Conservation (phyloP, 1,284 basidiomycete genomes). For the Sphaerobolus stellatus region DNA sequence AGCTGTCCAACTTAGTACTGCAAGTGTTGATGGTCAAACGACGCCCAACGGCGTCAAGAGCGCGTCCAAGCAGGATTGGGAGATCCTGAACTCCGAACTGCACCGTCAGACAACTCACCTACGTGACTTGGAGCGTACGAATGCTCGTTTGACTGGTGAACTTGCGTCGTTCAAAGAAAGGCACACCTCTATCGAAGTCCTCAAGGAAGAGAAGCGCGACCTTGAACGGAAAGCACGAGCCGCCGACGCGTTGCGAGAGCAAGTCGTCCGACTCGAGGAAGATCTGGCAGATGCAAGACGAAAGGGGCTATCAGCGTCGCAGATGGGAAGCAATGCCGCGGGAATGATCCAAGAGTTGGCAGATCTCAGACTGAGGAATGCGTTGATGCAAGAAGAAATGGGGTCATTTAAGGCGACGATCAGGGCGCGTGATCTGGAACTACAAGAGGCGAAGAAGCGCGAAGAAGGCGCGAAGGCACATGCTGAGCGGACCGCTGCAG, state of each 20-base stretch:
- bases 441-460: constrained; percentile 39
- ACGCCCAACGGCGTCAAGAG: neutral
- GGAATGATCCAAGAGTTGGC: constrained; percentile 57
- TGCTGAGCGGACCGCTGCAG: constrained; percentile 36
- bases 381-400: constrained; percentile 61
- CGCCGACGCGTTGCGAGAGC: constrained; percentile 57
- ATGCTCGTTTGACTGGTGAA: constrained; percentile 56
- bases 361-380: constrained; percentile 57
- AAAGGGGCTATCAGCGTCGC: no score
- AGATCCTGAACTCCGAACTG: constrained; percentile 60
- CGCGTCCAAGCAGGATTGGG: constrained; percentile 5
- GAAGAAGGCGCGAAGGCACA: constrained; percentile 36
- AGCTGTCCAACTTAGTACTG: neutral
- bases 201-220: constrained; percentile 71
- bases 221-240: constrained; percentile 56
- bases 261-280: constrained; percentile 54
- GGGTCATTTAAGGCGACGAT: constrained; percentile 54
- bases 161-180: constrained; percentile 52
- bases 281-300: constrained; percentile 2
- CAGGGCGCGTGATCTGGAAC: constrained; percentile 49
- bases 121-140: constrained; percentile 61
- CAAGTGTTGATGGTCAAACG: neutral
- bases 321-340: no score
- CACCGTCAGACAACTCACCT: constrained; percentile 61
- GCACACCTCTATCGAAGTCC: constrained; percentile 61